phyloP scores from a whole-genome alignment of 352 stramenopile species.

The Saprolegnia parasitica region DNA sequence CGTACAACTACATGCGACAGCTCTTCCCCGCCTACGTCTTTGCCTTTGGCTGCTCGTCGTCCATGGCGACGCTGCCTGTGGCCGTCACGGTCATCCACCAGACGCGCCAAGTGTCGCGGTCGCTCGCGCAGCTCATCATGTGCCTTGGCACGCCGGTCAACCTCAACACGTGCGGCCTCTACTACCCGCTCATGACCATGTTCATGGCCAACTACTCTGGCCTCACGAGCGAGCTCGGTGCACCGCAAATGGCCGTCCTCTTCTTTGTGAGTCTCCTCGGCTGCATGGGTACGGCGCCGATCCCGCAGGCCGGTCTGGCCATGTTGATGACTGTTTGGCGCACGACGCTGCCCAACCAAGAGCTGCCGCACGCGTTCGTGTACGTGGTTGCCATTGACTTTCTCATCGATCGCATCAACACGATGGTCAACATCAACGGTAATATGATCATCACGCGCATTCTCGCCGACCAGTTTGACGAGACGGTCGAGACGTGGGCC shows the following conservation, averaged over 20 bases:
- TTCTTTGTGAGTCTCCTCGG: slow-evolving; percentile 55
- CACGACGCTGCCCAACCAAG: slow-evolving; percentile 34
- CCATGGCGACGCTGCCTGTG: slow-evolving; percentile 55
- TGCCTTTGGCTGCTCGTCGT: slow-evolving; percentile 59
- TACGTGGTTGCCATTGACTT: slow-evolving; percentile 70
- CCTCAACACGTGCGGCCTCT: slow-evolving; percentile 52
- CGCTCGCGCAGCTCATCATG: slow-evolving; percentile 64
- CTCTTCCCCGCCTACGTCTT: slow-evolving; percentile 65
- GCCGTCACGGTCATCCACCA: slow-evolving; percentile 52
- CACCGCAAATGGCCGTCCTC: slow-evolving; percentile 42
- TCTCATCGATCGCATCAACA: slow-evolving; percentile 66
- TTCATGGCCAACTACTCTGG: slow-evolving; percentile 61
- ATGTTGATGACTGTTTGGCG: slow-evolving; percentile 53
- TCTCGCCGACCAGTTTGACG: slow-evolving; percentile 63
- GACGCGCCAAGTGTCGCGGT: slow-evolving; percentile 42
- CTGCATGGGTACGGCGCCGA: slow-evolving; percentile 46
- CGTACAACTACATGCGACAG: slow-evolving; percentile 57
- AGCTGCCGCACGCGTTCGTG: slow-evolving; percentile 57
- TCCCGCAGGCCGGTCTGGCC: slow-evolving; percentile 46
- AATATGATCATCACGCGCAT: slow-evolving; percentile 68
- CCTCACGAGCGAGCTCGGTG: slow-evolving; percentile 45
- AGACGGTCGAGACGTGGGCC: slow-evolving; percentile 30
- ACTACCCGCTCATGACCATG: slow-evolving; percentile 54
- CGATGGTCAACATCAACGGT: slow-evolving; percentile 62
- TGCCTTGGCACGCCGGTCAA: slow-evolving; percentile 62